Evolutionary conservation across 108 stramenopile species (phyloP).

Genomic region (Cyclostephanos invisitatus): DNA sequence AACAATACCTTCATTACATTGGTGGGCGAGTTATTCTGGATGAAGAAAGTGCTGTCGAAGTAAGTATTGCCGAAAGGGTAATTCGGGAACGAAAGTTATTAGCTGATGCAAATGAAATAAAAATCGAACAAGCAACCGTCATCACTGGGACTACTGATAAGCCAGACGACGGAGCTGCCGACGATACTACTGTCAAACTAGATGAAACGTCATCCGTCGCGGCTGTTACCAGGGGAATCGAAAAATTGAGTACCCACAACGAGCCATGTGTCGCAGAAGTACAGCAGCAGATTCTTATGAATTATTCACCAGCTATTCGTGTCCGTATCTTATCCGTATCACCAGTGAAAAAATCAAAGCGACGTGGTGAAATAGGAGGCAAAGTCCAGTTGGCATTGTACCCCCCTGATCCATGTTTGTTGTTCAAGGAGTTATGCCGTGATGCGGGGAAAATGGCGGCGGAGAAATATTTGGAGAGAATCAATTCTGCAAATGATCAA

Average conservation of each 20-base stretch:
- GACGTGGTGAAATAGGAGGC: conserved; percentile 45
- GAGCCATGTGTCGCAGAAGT: neutral
- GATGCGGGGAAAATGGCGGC: conserved; percentile 36
- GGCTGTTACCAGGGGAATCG: conserved; percentile 21
- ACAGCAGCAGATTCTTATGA: neutral
- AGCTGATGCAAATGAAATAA: conserved; percentile 1
- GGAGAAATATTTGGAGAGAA: conserved; percentile 12
- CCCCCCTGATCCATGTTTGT: conserved; percentile 47
- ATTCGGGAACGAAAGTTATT: conserved; percentile 19
- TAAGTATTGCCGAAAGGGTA: conserved; percentile 30
- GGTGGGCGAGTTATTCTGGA: conserved; percentile 36
- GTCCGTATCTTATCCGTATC: conserved; percentile 48
- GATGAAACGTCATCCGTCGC: conserved; percentile 10
- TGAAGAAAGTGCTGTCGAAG: conserved; percentile 34
- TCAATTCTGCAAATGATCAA: conserved; percentile 4
- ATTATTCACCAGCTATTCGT: conserved; percentile 12
- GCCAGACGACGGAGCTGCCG: neutral
- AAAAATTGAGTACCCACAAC: conserved; percentile 23
- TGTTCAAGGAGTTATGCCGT: conserved; percentile 39
- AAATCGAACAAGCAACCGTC: neutral
- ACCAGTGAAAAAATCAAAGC: conserved; percentile 45
- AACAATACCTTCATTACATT: conserved; percentile 26
- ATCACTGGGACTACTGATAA: neutral
- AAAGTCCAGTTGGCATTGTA: conserved; percentile 34
- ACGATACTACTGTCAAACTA: neutral